phyloP scores from a whole-genome alignment of 768 basidiomycete species.

The Multifurca ochricompacta region DNA sequence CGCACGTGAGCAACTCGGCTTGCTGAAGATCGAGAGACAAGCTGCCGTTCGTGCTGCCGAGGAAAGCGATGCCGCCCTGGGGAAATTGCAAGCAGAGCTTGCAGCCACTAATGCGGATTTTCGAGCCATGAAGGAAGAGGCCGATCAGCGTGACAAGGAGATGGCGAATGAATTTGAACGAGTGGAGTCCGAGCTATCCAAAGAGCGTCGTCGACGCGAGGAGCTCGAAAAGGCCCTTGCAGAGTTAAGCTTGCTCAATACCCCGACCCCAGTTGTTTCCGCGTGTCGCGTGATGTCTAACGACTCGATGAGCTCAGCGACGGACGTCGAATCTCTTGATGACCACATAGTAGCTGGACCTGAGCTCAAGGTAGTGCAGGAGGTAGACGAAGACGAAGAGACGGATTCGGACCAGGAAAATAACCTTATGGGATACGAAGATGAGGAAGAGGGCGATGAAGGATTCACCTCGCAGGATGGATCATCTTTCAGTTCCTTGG shows the following conservation, averaged over 20 bases:
- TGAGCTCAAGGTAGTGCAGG: conserved; percentile 46
- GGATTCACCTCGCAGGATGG: conserved; percentile 32
- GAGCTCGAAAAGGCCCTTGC: conserved; percentile 51
- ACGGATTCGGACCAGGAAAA: conserved; percentile 44
- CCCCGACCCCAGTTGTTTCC: conserved; percentile 37
- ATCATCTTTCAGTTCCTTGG: conserved; percentile 26
- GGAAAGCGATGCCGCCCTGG: conserved; percentile 23
- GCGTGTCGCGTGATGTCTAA: conserved; percentile 50
- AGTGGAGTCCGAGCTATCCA: conserved; percentile 29
- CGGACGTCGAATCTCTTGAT: conserved; percentile 59
- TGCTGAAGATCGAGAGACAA: conserved; percentile 62
- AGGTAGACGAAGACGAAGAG: conserved; percentile 39
- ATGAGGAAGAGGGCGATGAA: conserved; percentile 64
- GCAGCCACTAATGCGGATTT: conserved; percentile 32
- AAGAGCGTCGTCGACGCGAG: conserved; percentile 35
- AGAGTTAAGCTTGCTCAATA: conserved; percentile 34
- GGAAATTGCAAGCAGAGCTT: conserved; percentile 25
- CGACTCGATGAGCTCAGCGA: conserved; percentile 57
- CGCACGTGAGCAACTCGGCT: conserved; percentile 60
- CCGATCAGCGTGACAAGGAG: conserved; percentile 10
- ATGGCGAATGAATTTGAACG: conserved; percentile 22
- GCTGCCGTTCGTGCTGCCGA: conserved; percentile 39
- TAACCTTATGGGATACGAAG: conserved; percentile 59
- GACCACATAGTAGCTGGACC: conserved; percentile 29
- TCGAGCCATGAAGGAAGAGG: conserved; percentile 30